Percentiles rank a stretch among this genome's conserved stretches.
Evolutionary conservation across 1,284 basidiomycete genomes (phyloP).

Genomic region (Naganishia cerealis): DNA sequence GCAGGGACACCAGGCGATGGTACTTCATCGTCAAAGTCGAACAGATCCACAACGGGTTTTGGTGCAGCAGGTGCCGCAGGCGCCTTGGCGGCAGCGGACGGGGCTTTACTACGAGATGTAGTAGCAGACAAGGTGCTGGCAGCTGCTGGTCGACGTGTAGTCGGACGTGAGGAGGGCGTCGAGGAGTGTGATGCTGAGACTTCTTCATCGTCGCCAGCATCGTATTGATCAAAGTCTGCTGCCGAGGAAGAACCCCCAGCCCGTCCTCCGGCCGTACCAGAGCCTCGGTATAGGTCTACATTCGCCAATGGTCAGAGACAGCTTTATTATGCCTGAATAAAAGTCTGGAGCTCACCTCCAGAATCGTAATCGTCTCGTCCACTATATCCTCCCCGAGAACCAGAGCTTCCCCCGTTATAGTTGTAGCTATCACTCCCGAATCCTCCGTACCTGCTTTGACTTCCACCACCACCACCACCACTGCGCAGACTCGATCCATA

Average conservation of each 20-base stretch:
- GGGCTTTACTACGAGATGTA: constrained; percentile 12
- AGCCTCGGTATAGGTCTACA: constrained; percentile 34
- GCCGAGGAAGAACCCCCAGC: constrained; percentile 41
- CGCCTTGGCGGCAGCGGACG: constrained; percentile 39
- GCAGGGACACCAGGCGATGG: constrained; percentile 43
- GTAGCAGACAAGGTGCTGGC: constrained; percentile 53
- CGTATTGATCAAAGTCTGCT: constrained; percentile 83
- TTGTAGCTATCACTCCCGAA: constrained; percentile 28
- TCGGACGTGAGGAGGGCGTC: constrained; percentile 17
- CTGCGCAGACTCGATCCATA: constrained; percentile 14
- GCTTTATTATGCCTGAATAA: not conserved
- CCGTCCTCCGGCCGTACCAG: constrained; percentile 37
- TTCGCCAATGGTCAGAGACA: not conserved
- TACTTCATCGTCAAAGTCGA: constrained; percentile 74
- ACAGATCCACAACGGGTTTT: constrained; percentile 63
- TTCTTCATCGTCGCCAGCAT: constrained; percentile 91
- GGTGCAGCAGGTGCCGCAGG: constrained; percentile 51
- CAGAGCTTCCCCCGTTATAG: constrained; percentile 15
- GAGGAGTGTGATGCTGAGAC: constrained; percentile 34
- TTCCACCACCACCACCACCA: constrained; percentile 20
- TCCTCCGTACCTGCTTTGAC: constrained; percentile 39
- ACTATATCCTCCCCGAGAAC: constrained; percentile 6
- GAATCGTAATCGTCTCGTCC: constrained; percentile 22
- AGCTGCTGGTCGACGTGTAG: constrained; percentile 52
- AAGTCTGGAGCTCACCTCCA: constrained; percentile 4